Evolutionary conservation across 192 early-diverging fungal species (phyloP).

Genomic region (Coemansia sp.): DNA sequence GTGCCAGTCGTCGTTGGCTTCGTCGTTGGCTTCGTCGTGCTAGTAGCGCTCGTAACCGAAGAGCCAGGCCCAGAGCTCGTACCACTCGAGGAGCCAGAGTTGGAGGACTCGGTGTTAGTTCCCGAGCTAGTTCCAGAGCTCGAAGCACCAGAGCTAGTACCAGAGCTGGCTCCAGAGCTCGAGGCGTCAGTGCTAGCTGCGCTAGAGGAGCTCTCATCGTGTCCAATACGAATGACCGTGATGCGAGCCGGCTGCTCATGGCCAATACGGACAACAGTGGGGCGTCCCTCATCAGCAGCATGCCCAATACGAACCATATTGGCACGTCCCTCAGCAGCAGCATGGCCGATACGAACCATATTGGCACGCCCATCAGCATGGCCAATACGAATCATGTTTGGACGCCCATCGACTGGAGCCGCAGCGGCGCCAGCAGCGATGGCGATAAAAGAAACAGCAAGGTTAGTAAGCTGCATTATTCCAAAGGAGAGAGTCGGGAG

Average conservation of each 20-base stretch:
- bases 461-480: slow-evolving; percentile 31
- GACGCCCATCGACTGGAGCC: not conserved
- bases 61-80: not conserved
- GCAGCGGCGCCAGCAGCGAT: not conserved
- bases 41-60: not conserved
- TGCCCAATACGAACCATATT: slow-evolving; percentile 18
- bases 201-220: not conserved
- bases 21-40: not conserved
- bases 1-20: not conserved
- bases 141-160: not conserved
- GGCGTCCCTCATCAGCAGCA: not conserved
- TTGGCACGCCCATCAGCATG: not conserved
- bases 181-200: not conserved
- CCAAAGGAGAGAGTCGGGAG: not conserved
- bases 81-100: not conserved
- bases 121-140: too few species aligned
- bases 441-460: slow-evolving; percentile 21
- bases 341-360: slow-evolving; percentile 14
- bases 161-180: not conserved
- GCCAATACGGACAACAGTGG: slow-evolving; percentile 14
- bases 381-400: slow-evolving; percentile 11
- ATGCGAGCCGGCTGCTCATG: slow-evolving; percentile 1
- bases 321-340: not conserved
- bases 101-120: not conserved
- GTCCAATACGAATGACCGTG: not conserved